Percentiles rank a stretch among this genome's conserved stretches.
phyloP scores from a whole-genome alignment of 345 rosid genomes.

The Anastatica hierochuntica region DNA sequence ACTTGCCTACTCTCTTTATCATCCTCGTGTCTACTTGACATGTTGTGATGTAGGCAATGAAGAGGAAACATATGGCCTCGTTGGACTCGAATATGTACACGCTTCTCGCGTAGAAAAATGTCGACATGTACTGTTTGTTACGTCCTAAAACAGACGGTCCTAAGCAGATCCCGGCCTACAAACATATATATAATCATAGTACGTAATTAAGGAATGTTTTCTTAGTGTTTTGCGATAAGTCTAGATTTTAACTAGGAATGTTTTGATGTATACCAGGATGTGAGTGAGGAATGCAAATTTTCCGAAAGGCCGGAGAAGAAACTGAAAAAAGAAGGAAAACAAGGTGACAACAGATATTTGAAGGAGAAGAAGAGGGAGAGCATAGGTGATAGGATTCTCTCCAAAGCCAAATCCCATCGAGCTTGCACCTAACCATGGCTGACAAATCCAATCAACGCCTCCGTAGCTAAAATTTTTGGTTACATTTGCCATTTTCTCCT shows the following conservation, averaged over 20 bases:
- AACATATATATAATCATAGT: too few relatives aligned
- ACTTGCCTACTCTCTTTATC: constrained; percentile 27
- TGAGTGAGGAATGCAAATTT: constrained; percentile 28
- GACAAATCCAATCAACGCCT: constrained; percentile 16
- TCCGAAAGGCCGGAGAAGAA: constrained; percentile 29
- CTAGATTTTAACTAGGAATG: too few relatives aligned
- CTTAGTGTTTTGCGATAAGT: too few relatives aligned
- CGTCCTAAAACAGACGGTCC: constrained; percentile 33
- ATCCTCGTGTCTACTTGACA: constrained; percentile 28
- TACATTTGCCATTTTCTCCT: constrained; percentile 15
- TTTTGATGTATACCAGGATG: constrained; percentile 23
- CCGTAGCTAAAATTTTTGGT: background rate
- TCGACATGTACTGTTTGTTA: constrained; percentile 3
- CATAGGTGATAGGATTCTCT: background rate
- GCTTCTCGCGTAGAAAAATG: constrained; percentile 19
- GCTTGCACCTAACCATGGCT: constrained; percentile 10
- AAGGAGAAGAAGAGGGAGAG: constrained; percentile 22
- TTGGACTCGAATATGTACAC: constrained; percentile 14
- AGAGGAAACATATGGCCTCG: constrained; percentile 27
- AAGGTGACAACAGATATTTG: constrained; percentile 24
- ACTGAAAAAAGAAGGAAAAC: constrained; percentile 13
- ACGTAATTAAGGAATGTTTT: too few relatives aligned
- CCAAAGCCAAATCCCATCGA: background rate
- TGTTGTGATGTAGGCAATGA: constrained; percentile 28
- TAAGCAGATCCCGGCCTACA: constrained; percentile 35